Evolutionary conservation across 1,284 basidiomycete genomes (phyloP).

Genomic region (Anthracocystis panici-leucophaei): DNA sequence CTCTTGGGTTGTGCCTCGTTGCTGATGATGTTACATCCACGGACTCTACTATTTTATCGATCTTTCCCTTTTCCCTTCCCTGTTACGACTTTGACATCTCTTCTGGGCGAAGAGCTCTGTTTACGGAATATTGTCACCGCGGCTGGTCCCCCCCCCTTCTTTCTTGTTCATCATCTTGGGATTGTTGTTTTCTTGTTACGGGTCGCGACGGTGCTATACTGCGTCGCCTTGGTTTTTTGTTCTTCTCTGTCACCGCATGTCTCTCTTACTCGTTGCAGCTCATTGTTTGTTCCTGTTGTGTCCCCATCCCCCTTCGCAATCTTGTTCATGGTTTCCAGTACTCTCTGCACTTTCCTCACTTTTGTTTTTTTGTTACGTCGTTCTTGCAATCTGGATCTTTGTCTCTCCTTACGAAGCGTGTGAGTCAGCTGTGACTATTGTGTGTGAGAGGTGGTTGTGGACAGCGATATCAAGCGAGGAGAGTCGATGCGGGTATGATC

Average conservation of each 20-base stretch:
- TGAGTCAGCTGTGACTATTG: neutral
- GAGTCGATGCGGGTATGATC: too few relatives aligned
- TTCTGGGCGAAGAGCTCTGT: neutral
- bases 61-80: neutral
- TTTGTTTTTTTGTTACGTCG: neutral
- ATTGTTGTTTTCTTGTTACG: conserved; percentile 2
- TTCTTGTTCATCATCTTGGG: neutral
- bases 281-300: neutral
- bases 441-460: neutral
- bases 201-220: conserved; percentile 5
- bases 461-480: neutral
- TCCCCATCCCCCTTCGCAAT: neutral
- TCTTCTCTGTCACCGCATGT: conserved; percentile 1
- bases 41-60: conserved; percentile 5
- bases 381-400: conserved; percentile 4
- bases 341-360: neutral
- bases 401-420: neutral
- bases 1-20: neutral
- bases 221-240: conserved; percentile 11
- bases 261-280: too few relatives aligned
- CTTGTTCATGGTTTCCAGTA: neutral
- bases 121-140: neutral
- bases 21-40: neutral
- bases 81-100: neutral
- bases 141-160: conserved; percentile 5